phyloP scores from a whole-genome alignment of 176 grass and related monocot genomes.

The Urochloa ruziziensis region DNA sequence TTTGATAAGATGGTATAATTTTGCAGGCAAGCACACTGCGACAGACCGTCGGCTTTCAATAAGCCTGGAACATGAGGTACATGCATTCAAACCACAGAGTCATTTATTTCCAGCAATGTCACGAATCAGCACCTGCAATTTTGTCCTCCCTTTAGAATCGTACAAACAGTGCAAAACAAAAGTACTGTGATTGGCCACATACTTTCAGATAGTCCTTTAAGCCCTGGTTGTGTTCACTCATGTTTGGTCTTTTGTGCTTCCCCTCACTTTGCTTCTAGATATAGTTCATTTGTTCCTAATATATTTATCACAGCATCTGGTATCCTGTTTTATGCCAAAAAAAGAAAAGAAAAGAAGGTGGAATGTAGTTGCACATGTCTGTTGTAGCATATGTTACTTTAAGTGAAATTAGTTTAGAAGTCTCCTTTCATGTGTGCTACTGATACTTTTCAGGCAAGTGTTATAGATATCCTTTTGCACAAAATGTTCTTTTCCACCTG shows the following conservation, averaged over 20 bases:
- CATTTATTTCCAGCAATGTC: neutral
- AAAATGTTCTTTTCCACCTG: neutral
- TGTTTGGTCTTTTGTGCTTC: neutral
- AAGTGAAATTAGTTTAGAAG: neutral
- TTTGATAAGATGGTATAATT: neutral
- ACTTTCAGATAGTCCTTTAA: neutral
- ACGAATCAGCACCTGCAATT: neutral
- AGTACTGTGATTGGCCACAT: neutral
- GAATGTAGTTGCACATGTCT: neutral
- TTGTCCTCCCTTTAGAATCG: neutral
- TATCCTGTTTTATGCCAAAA: neutral
- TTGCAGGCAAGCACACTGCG: conserved; percentile 79
- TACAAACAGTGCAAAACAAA: neutral
- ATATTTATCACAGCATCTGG: neutral
- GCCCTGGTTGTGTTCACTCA: neutral
- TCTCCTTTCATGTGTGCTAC: neutral
- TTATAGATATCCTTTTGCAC: neutral
- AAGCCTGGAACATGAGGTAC: conserved; percentile 89
- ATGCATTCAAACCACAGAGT: neutral
- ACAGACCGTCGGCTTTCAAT: conserved; percentile 88
- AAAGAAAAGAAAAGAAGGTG: too few species aligned
- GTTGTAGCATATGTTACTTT: neutral
- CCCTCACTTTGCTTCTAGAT: neutral
- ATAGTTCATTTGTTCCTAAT: neutral
- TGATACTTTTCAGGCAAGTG: neutral